A percentile compares a stretch with the other conserved stretches of the same genome.
Conservation (phyloP, 2,329 filamentous ascomycete species). For the Kalaharituber pfeilii region DNA sequence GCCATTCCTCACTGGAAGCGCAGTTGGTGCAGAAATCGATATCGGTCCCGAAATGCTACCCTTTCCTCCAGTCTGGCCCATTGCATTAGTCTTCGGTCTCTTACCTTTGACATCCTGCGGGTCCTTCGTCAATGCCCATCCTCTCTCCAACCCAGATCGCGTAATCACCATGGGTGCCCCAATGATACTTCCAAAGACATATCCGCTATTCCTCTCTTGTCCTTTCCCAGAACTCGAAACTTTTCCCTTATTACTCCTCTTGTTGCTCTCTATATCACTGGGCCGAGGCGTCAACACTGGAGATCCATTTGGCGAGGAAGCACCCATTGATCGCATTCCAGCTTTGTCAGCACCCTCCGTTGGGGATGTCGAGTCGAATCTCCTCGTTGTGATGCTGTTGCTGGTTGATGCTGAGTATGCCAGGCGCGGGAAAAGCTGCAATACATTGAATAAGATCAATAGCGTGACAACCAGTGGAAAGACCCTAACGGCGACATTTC, state of each 20-base stretch:
- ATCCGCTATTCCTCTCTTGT: not conserved
- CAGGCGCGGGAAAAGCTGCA: not conserved
- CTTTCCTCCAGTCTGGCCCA: not conserved
- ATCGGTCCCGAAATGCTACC: not conserved
- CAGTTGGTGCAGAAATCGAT: not conserved
- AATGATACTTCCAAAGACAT: not conserved
- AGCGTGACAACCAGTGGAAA: not conserved
- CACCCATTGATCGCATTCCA: not conserved
- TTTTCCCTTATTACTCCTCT: not conserved
- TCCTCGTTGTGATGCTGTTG: not conserved
- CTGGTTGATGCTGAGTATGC: not conserved
- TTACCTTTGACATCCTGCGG: too few species aligned
- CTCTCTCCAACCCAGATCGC: not conserved
- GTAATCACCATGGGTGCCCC: not conserved
- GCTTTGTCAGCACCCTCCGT: not conserved
- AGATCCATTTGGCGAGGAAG: not conserved
- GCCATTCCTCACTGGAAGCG: too few species aligned
- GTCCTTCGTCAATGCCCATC: not conserved
- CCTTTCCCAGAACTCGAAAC: not conserved
- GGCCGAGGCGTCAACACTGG: not conserved
- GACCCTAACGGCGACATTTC: not conserved
- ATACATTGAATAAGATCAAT: not conserved
- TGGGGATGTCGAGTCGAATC: not conserved
- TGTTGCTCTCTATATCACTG: not conserved
- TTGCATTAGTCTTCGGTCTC: not conserved